Conservation (phyloP, 1,139 yeast species). For the Candida mesenterica region DNA sequence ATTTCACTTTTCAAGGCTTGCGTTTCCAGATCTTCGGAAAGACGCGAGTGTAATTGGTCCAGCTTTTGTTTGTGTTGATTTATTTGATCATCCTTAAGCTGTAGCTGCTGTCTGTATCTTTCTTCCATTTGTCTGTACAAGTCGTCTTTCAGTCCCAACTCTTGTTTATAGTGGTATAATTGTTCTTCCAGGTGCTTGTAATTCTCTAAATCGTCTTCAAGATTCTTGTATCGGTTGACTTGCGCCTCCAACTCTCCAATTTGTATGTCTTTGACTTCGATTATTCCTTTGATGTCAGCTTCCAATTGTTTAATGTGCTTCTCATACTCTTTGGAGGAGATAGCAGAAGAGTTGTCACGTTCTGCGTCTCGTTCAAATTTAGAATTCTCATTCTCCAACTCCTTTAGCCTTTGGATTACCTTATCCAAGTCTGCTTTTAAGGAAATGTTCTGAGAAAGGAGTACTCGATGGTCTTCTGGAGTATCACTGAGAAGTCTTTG, state of each 20-base stretch:
- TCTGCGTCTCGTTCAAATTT: conserved; percentile 5
- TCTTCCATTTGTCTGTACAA: background rate
- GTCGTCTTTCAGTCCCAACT: too few relatives aligned
- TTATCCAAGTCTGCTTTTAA: conserved; percentile 38
- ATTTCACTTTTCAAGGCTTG: conserved; percentile 14
- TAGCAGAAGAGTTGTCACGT: background rate
- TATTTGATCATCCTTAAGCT: background rate
- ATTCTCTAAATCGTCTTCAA: too few relatives aligned
- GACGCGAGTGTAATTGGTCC: too few relatives aligned
- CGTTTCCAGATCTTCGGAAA: too few relatives aligned
- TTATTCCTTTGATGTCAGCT: conserved; percentile 6
- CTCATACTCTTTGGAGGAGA: background rate
- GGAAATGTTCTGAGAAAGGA: conserved; percentile 40
- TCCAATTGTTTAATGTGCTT: conserved; percentile 9
- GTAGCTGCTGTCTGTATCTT: background rate
- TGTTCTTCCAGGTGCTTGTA: too few relatives aligned
- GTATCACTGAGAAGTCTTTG: conserved; percentile 47
- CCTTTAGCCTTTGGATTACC: conserved; percentile 18
- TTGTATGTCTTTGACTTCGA: conserved; percentile 13
- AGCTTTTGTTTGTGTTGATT: background rate
- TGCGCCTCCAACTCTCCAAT: too few relatives aligned
- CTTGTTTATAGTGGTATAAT: too few relatives aligned
- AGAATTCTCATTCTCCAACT: conserved; percentile 9
- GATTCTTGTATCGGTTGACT: too few relatives aligned
- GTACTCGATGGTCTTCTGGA: conserved; percentile 40